Evolutionary conservation across 192 early-diverging fungal species (phyloP).

Genomic region (Coemansia aciculifera): DNA sequence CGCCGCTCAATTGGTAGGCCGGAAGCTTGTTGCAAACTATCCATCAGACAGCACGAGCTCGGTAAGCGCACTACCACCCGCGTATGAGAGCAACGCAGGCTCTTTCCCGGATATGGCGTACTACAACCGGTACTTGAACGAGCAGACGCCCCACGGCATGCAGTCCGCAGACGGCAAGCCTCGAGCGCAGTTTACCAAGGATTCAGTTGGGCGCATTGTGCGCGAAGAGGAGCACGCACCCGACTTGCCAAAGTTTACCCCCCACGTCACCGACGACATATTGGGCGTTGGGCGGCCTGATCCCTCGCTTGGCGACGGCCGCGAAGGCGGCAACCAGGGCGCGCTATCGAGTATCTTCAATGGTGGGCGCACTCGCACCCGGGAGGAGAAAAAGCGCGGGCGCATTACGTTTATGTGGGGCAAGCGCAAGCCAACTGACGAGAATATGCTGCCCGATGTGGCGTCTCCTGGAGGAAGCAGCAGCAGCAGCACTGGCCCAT

Average conservation of each 20-base stretch:
- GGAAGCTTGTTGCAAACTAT: background rate
- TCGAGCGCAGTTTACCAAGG: constrained; percentile 44
- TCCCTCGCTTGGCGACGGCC: background rate
- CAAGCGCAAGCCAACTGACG: constrained; percentile 47
- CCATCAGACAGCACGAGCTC: background rate
- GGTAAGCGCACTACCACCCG: background rate
- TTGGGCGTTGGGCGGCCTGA: constrained; percentile 49
- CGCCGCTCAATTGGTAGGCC: background rate
- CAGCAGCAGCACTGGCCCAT: constrained; percentile 11
- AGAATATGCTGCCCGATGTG: constrained; percentile 29
- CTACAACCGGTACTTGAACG: constrained; percentile 10
- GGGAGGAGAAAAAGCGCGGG: constrained; percentile 58
- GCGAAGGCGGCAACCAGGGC: constrained; percentile 10
- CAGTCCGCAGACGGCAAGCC: constrained; percentile 16
- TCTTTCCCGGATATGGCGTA: constrained; percentile 5
- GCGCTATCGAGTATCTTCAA: constrained; percentile 10
- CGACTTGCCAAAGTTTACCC: constrained; percentile 42
- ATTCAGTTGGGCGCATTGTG: constrained; percentile 53
- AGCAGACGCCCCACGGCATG: constrained; percentile 8
- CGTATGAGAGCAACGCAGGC: background rate
- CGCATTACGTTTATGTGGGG: constrained; percentile 59
- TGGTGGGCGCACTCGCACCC: constrained; percentile 25
- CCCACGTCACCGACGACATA: constrained; percentile 54
- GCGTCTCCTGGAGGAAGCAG: constrained; percentile 11
- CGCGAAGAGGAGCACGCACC: constrained; percentile 50